A percentile compares a stretch with the other conserved stretches of the same genome.
Evolutionary conservation across 768 basidiomycete genomes (phyloP).

Genomic region (Porphyrellus cyaneotinctus): DNA sequence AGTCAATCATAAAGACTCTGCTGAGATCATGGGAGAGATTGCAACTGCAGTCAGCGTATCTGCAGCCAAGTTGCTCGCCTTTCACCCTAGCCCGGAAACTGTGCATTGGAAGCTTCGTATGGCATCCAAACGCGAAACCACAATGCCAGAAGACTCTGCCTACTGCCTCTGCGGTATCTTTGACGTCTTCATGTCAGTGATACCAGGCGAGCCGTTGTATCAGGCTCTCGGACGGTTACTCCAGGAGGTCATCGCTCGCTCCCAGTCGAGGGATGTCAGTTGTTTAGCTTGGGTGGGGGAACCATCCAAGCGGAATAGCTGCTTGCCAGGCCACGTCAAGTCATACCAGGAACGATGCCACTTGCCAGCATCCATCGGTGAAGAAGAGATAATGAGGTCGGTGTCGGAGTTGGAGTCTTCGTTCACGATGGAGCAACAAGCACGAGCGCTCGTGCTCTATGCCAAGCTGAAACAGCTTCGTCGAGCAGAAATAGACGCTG

Average conservation of each 20-base stretch:
- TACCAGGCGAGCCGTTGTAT: background rate
- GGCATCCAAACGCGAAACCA: constrained; percentile 3
- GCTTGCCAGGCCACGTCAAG: background rate
- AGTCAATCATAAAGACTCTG: constrained; percentile 6
- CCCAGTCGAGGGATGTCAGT: constrained; percentile 3
- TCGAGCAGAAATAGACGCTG: background rate
- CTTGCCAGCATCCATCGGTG: background rate
- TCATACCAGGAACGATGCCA: background rate
- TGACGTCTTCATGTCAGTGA: background rate
- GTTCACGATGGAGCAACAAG: background rate
- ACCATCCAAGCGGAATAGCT: constrained; percentile 1
- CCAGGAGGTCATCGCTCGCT: background rate
- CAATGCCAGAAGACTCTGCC: background rate
- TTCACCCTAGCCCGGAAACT: background rate
- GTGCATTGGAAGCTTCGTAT: constrained; percentile 8
- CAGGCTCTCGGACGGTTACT: constrained; percentile 6
- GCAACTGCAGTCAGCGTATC: background rate
- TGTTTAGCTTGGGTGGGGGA: constrained; percentile 3
- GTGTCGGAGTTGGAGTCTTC: background rate
- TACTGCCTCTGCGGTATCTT: constrained; percentile 9
- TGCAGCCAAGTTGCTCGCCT: background rate
- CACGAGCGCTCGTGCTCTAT: background rate
- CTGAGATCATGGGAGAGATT: constrained; percentile 1
- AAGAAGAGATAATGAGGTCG: background rate
- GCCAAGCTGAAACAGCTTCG: background rate